Base-by-base conservation (phyloP, 805 yeast species). In the Saturnispora besseyi region DNA sequence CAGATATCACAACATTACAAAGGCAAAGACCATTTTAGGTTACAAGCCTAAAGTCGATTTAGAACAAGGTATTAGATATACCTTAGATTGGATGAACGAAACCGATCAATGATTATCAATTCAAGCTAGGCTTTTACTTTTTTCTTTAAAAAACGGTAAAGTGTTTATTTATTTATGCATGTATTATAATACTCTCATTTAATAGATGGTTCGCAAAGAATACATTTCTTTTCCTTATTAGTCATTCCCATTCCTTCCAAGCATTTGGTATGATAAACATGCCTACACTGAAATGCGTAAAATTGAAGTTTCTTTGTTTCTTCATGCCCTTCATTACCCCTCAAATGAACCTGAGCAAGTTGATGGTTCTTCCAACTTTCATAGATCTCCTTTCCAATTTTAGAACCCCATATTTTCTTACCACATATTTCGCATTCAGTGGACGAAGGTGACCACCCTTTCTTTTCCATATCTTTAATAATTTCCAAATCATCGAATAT, bases 1-100 rank as follows among this genome's bases (percentile, higher is more conserved):
- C 54, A 83, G 99, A 66, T 93, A 93, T 66, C 96, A 91, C 65
- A 87, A 90, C 62, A 89, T 93, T 54, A 60, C 85, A 34, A 91
- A 89, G 67, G 98, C 99, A 4, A 89, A 87, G 61, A 66, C 67
- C 11, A 53, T 82, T 15, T 72, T 93, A 50, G 96, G 84, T 2
- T 93, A 93, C 65, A 69, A 71, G 54, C 99, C 99, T 37, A 76
- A 73, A 33, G 90, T 88, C 52, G 84, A 74, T 55, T 66, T 87
- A 44, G 89, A 85, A 63, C 79, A 82, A 53, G 96, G 97, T 52
- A 87, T 89, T 57, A 74, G 74, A 54, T 77, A 75, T 55, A 88
- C 96, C 2, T 70, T 89, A 51, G 86, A 81, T 48, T 89, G 96
- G 95, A 83, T 90, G 84, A 83, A 89, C 61, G 96, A 88, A 66